phyloP scores from a whole-genome alignment of 2,329 filamentous ascomycete species.

The Aspergillus versicolor region DNA sequence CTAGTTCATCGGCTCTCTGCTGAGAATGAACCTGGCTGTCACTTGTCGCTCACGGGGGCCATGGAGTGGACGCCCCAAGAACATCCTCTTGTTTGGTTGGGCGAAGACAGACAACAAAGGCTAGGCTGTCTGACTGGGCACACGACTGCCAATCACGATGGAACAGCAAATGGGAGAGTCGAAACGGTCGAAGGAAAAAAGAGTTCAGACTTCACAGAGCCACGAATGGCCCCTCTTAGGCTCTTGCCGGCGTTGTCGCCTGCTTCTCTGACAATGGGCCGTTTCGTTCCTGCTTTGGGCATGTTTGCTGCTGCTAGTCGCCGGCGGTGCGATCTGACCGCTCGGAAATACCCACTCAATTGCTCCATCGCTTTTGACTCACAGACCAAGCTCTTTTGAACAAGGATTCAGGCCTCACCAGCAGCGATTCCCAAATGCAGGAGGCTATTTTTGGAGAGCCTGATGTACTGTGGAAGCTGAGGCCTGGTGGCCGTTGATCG shows the following conservation, averaged over 20 bases:
- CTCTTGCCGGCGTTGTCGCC: conserved; percentile 1
- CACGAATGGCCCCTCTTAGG: conserved; percentile 11
- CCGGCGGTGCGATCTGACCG: conserved; percentile 23
- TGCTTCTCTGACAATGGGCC: conserved; percentile 10
- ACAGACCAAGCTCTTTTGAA: conserved; percentile 6
- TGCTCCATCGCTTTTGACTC: conserved; percentile 1
- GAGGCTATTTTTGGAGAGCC: conserved; percentile 6
- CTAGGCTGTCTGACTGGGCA: neutral
- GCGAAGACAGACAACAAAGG: neutral
- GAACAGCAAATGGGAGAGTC: conserved; percentile 14
- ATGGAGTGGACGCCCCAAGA: neutral
- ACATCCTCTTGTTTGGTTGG: neutral
- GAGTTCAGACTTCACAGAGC: conserved; percentile 1
- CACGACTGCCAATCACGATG: conserved; percentile 15
- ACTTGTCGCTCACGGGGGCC: neutral
- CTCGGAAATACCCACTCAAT: conserved; percentile 19
- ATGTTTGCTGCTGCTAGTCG: conserved; percentile 28
- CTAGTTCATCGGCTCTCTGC: neutral
- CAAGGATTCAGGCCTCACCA: neutral
- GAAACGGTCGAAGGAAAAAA: conserved; percentile 10
- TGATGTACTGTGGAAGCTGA: neutral
- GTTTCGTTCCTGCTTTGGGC: conserved; percentile 26
- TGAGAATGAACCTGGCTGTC: neutral
- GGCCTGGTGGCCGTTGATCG: neutral
- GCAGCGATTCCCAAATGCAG: neutral